Evolutionary conservation across 306 rosid species (phyloP).

Genomic region (Sindora glabra): DNA sequence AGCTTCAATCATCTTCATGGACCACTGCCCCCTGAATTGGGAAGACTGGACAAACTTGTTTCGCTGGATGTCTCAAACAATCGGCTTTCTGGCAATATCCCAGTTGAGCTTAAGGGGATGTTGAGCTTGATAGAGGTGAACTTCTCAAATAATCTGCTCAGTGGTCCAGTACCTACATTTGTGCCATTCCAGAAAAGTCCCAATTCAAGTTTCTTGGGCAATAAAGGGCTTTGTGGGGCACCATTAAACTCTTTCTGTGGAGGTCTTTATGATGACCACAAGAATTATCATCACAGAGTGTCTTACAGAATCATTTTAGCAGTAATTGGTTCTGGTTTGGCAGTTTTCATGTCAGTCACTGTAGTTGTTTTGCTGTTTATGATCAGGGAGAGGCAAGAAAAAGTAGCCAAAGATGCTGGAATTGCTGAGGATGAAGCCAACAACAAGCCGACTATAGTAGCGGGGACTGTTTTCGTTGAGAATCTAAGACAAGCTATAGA

Average conservation of each 20-base stretch:
- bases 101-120: slow-evolving; percentile 83
- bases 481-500: slow-evolving; percentile 87
- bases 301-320: slow-evolving; percentile 84
- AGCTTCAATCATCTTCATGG: slow-evolving; percentile 92
- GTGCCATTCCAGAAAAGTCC: slow-evolving; percentile 91
- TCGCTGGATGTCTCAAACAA: slow-evolving; percentile 86
- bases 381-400: slow-evolving; percentile 85
- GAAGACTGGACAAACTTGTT: slow-evolving; percentile 93
- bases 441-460: slow-evolving; percentile 55
- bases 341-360: slow-evolving; percentile 78
- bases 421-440: slow-evolving; percentile 44
- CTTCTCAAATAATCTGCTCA: slow-evolving; percentile 80
- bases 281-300: slow-evolving; percentile 65
- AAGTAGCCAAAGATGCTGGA: slow-evolving; percentile 62
- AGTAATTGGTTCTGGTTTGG: slow-evolving; percentile 84
- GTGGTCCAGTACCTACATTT: slow-evolving; percentile 71
- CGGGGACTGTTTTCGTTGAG: slow-evolving; percentile 78
- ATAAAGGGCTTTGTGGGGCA: slow-evolving; percentile 89
- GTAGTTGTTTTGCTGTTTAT: slow-evolving; percentile 83
- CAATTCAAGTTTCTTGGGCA: slow-evolving; percentile 69
- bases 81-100: slow-evolving; percentile 70
- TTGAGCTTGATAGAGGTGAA: slow-evolving; percentile 95
- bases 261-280: slow-evolving; percentile 32
- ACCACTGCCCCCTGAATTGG: slow-evolving; percentile 67
- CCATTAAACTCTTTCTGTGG: slow-evolving; percentile 69